Conservation (phyloP, 768 basidiomycete genomes). For the Cyathus striatus region DNA sequence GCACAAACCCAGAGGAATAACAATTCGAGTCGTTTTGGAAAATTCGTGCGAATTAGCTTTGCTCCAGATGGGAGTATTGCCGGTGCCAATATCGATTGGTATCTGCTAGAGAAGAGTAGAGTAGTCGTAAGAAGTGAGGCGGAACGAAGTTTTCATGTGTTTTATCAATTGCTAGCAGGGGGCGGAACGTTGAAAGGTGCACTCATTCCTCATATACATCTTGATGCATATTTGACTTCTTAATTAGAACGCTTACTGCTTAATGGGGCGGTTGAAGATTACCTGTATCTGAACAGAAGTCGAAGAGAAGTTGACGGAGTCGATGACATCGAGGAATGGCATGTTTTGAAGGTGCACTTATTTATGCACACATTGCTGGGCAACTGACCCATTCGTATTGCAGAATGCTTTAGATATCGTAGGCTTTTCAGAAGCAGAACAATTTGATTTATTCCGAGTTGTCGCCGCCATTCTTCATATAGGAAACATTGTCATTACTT, state of each 20-base stretch:
- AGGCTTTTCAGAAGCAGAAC: constrained; percentile 81
- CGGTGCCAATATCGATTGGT: constrained; percentile 99
- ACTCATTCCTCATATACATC: constrained; percentile 9
- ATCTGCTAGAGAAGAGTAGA: constrained; percentile 93
- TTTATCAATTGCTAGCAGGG: constrained; percentile 91
- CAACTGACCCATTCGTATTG: constrained; percentile 6
- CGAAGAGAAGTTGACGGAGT: constrained; percentile 92
- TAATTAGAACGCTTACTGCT: constrained; percentile 66
- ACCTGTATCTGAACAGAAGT: constrained; percentile 89
- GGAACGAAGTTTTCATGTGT: constrained; percentile 94
- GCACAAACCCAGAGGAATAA: constrained; percentile 98
- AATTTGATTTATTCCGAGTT: constrained; percentile 89
- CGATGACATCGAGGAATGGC: constrained; percentile 89
- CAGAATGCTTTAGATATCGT: constrained; percentile 84
- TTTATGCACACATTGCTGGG: too few species aligned
- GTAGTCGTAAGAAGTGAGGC: constrained; percentile 85
- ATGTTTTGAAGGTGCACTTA: constrained; percentile 55
- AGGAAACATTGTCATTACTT: constrained; percentile 83
- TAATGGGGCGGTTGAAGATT: constrained; percentile 70
- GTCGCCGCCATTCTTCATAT: constrained; percentile 93
- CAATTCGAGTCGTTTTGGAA: constrained; percentile 98
- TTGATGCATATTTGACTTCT: constrained; percentile 4
- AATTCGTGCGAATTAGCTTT: constrained; percentile 96
- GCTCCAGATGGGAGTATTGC: constrained; percentile 90
- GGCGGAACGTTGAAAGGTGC: constrained; percentile 64